phyloP scores from a whole-genome alignment of 331 rosid genomes.

The Arachis monticola region DNA sequence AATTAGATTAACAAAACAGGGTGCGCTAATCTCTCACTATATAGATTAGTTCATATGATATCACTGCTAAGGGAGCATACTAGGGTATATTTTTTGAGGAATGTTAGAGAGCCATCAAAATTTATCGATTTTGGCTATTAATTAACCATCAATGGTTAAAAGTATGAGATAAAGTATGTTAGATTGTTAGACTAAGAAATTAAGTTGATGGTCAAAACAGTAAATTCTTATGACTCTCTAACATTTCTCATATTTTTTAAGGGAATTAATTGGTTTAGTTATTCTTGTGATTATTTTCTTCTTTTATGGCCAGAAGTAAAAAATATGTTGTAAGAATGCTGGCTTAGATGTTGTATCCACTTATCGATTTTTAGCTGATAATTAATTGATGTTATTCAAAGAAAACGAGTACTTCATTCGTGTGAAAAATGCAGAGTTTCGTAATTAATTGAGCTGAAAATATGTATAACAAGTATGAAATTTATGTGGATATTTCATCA shows the following conservation, averaged over 20 bases:
- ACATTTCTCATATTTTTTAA: not conserved
- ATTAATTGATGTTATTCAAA: not conserved
- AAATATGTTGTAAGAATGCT: conserved; percentile 32
- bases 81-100: conserved; percentile 13
- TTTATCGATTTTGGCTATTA: too few species aligned
- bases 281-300: conserved; percentile 45
- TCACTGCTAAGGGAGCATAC: conserved; percentile 20
- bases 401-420: not conserved
- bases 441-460: not conserved
- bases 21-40: not conserved
- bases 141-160: too few species aligned
- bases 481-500: not conserved
- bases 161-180: too few species aligned
- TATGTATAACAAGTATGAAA: not conserved
- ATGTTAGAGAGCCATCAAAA: too few species aligned
- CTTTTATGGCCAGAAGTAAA: conserved; percentile 36
- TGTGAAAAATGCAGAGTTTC: not conserved
- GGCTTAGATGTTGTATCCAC: conserved; percentile 29
- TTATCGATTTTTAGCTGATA: conserved; percentile 18
- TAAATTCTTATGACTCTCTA: too few species aligned
- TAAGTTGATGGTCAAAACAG: too few species aligned
- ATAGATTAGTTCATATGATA: not conserved
- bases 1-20: conserved; percentile 6
- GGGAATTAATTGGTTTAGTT: conserved; percentile 39
- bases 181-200: too few species aligned